Evolutionary conservation across 2,329 filamentous ascomycete genomes (phyloP), one percentile per base, ranked within the genome.

Genomic region (Didymellaceae sp.): DNA sequence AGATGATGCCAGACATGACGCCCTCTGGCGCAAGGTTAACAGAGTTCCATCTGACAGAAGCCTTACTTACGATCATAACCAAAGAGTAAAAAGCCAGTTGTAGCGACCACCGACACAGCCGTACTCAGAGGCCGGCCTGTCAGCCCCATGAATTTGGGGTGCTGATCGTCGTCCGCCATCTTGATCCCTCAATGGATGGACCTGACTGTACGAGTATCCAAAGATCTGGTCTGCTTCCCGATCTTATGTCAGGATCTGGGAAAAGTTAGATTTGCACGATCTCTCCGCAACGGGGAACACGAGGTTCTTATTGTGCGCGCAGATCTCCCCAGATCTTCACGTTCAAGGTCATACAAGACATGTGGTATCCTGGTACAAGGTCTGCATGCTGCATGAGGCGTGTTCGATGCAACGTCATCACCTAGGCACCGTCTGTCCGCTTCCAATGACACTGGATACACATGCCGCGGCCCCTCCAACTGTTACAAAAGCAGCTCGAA

Each of bases 1-100:
- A 64, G n/a, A 72, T 72, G 40, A 72, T 72, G 20, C 69, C 69
- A 16, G 65, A 67, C 69, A 72, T 72, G 45, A 72, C 69, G 44
- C 69, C 69, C 61, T 71, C 65, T 68, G 40, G 6, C 13, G 24
- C n/a, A n/a, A 10, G 2, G 13, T 47, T 9, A 47, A n/a, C 2
- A 14, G n/a, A 8, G 5, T 31, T n/a, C 10, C 21, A 25, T 18
- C 4, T n/a, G 16, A 32, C 9, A 13, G 1, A 13, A 7, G 2
- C 14, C 4, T n/a, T 11, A 61, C 65, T 52, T 35, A 67, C 66
- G 65, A 25, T 70, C 65, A 45, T 70, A 70, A 18, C 67, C 67
- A 42, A 70, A 70, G 5, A 70, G 55, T 4, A 69, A 45, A 28
- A 71, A 71, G 1, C 66, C 67, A 1, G 66, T 68, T 1, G 66